Base-by-base conservation (phyloP, 352 stramenopile genomes). In the Pythium rhizo-oryzae region DNA sequence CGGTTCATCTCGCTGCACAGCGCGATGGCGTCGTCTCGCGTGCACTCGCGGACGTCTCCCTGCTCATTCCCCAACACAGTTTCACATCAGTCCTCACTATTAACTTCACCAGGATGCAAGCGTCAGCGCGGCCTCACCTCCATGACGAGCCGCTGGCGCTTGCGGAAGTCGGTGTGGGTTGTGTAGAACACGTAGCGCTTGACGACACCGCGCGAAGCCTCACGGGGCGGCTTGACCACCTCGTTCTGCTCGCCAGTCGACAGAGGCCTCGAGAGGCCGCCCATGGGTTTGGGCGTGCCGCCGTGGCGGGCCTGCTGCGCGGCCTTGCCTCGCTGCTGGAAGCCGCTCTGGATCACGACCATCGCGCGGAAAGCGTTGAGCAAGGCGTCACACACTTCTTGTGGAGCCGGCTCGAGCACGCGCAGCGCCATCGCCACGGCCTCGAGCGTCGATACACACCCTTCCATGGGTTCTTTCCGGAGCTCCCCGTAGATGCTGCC, bases 401-500 rank as follows among this genome's bases (percentile, higher is more conserved):
- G 44, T 4, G 71, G 56, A 0, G 24, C 8, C 2, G 78, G 71
- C 61, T 91, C 82, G 0, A 93, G 69, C 59, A 79, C 51, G 4
- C 56, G 33, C 24, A 94, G 49, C 7, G 84, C 79, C 12, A 74
- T 58, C 2, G 80, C 84, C 1, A 94, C 79, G 8, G 84, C 86
- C 63, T 94, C 84, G 23, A 94, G 65, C 54, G 84, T 94, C 49
- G 84, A 93, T 51, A 92, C 33, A 19, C 83, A 94, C 6, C 86
- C 86, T 9, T 79, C 78, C 80, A 87, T 93, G 0, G 86, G 86
- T 58, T 94, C 84, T 49, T 80, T 93, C 25, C 66, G 64, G 37
- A 93, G 63, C 57, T 87, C 81, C 13, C 82, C 82, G 47, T 92
- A 92, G 59, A 91, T 89, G 57, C 81, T 92, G 16, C 41, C 11